Conservation (phyloP, 225 moss, liverwort and hornwort species). For the Marchantia polymorpha region DNA sequence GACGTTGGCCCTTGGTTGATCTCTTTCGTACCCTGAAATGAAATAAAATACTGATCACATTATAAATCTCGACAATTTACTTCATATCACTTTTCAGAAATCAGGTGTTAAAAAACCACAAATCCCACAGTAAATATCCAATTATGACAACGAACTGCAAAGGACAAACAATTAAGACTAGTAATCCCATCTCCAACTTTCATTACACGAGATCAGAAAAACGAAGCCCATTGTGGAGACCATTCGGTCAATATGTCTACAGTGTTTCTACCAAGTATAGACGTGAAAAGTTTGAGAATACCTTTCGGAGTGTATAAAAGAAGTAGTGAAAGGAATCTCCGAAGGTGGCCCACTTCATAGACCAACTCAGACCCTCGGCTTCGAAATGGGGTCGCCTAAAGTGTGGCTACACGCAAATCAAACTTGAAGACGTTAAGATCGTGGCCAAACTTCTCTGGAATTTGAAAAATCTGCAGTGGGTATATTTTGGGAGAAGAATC, state of each 20-base stretch:
- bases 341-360: slow-evolving; percentile 71
- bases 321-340: slow-evolving; percentile 90
- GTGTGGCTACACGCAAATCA: slow-evolving; percentile 57
- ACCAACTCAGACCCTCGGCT: slow-evolving; percentile 76
- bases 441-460: too few species aligned
- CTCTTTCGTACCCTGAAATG: slow-evolving; percentile 62
- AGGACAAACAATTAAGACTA: too few species aligned
- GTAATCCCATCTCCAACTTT: too few species aligned
- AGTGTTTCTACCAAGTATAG: background rate
- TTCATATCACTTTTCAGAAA: too few species aligned
- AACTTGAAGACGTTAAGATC: background rate
- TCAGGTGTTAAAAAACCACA: too few species aligned
- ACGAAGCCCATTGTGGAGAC: background rate
- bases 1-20: background rate
- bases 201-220: background rate
- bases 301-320: slow-evolving; percentile 78
- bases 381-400: slow-evolving; percentile 81
- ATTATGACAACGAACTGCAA: too few species aligned
- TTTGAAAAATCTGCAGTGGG: too few species aligned
- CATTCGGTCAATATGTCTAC: background rate
- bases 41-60: too few species aligned
- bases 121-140: too few species aligned
- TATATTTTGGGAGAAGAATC: too few species aligned
- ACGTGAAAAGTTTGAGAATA: slow-evolving; percentile 9
- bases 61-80: too few species aligned